Evolutionary conservation across 176 grass and related monocot species (phyloP).

Genomic region (Phoenix roebelenii): DNA sequence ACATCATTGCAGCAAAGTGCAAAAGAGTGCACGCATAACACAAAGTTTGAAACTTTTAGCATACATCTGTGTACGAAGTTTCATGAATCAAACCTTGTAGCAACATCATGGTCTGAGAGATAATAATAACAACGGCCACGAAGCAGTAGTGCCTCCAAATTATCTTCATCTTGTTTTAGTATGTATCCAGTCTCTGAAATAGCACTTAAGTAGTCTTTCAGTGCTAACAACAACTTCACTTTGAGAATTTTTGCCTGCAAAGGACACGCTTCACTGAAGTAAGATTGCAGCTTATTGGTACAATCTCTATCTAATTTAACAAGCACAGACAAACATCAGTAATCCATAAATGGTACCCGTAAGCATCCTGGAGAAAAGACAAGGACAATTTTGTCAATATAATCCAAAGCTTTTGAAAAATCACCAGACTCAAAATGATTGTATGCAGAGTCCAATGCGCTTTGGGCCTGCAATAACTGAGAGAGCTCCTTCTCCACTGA

Average conservation of each 20-base stretch:
- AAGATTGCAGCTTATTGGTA: neutral
- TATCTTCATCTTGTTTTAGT: conserved; percentile 98
- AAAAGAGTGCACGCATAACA: too few relatives aligned
- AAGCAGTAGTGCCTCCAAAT: conserved; percentile 72
- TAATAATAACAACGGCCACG: conserved; percentile 90
- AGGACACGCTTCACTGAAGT: conserved; percentile 6
- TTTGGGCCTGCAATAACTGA: conserved; percentile 69
- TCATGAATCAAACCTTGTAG: conserved; percentile 41
- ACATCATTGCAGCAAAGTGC: too few relatives aligned
- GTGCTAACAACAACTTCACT: conserved; percentile 57
- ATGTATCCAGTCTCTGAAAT: conserved; percentile 91
- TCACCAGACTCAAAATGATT: conserved; percentile 59
- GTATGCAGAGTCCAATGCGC: conserved; percentile 62
- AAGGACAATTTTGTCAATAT: conserved; percentile 81
- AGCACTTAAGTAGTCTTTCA: conserved; percentile 76
- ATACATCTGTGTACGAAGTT: too few relatives aligned
- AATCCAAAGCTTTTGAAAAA: conserved; percentile 80
- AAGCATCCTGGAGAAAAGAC: conserved; percentile 87
- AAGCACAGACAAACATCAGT: conserved; percentile 7
- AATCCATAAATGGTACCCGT: conserved; percentile 36
- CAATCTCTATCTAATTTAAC: neutral
- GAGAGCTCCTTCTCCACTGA: conserved; percentile 79
- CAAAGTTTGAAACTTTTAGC: too few relatives aligned
- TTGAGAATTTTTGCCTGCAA: conserved; percentile 90
- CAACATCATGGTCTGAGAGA: conserved; percentile 96